These are phyloP conservation scores for Colletotrichum neosansevieriae DNA, from an alignment of 2,329 filamentous ascomycete species.

Conservation along the genomic window DNA sequence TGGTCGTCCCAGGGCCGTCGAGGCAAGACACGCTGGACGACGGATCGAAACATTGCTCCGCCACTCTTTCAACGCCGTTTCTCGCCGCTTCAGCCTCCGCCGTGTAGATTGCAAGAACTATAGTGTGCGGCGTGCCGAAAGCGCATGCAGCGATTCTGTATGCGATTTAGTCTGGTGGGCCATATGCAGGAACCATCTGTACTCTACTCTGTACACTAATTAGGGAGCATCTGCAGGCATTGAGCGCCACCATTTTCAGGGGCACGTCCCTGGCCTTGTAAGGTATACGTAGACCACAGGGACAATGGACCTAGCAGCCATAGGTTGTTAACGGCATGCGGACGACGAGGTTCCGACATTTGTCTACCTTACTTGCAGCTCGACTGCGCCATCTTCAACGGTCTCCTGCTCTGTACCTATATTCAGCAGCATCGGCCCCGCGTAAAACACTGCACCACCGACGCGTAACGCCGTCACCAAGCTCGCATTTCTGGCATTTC, in stretches of 20 bases:
- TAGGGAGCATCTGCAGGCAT: slow-evolving; percentile 1
- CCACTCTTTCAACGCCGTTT: slow-evolving; percentile 18
- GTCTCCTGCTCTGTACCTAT: slow-evolving; percentile 3
- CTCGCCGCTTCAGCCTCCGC: background rate
- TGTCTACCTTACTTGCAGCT: background rate
- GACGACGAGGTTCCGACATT: slow-evolving; percentile 1
- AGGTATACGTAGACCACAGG: background rate
- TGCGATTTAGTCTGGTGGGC: slow-evolving; percentile 14
- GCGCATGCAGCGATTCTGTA: slow-evolving; percentile 19
- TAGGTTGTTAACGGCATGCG: background rate
- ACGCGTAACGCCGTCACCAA: background rate
- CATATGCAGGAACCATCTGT: slow-evolving; percentile 27
- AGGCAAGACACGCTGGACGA: slow-evolving; percentile 10
- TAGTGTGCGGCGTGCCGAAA: slow-evolving; percentile 16
- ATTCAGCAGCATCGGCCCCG: slow-evolving; percentile 1
- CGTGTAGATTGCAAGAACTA: slow-evolving; percentile 2
- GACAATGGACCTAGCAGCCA: slow-evolving; percentile 5
- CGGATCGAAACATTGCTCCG: slow-evolving; percentile 24
- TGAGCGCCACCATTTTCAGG: slow-evolving; percentile 7
- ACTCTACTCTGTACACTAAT: too few relatives aligned
- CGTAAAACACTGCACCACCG: background rate
- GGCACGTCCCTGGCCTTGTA: background rate
- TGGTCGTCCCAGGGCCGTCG: slow-evolving; percentile 14
- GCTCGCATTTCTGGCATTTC: background rate
- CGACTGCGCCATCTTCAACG: slow-evolving; percentile 14